phyloP scores from a whole-genome alignment of 2,329 filamentous ascomycete species.

The Fusarium xylarioides region DNA sequence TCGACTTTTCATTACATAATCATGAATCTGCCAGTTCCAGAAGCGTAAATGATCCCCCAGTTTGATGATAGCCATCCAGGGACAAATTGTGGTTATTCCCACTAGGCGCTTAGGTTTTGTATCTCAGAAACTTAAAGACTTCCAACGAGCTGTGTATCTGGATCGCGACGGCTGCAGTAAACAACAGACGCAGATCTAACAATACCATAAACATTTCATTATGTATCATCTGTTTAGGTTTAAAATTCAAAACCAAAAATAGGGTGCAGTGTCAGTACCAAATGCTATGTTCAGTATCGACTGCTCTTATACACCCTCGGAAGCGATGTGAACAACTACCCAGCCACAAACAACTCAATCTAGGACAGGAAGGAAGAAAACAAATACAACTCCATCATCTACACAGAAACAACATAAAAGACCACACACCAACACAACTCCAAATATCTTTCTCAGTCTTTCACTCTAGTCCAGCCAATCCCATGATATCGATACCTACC shows the following conservation, averaged over 20 bases:
- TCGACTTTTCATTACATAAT: not conserved
- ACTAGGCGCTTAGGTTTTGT: not conserved
- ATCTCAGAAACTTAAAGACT: not conserved
- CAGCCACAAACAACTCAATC: not conserved
- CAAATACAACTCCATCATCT: not conserved
- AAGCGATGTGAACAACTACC: not conserved
- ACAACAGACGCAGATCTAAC: too few species aligned
- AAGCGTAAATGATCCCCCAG: not conserved
- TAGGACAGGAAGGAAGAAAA: not conserved
- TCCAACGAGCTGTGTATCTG: not conserved
- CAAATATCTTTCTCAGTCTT: not conserved
- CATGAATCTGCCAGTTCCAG: not conserved
- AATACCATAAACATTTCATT: not conserved
- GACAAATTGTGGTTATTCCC: not conserved
- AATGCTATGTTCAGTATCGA: not conserved
- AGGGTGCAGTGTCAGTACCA: not conserved
- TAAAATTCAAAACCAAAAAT: not conserved
- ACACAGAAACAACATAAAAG: not conserved
- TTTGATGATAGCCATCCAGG: not conserved
- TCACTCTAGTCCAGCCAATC: not conserved
- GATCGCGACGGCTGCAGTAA: not conserved
- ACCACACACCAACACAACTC: not conserved
- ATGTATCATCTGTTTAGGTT: not conserved
- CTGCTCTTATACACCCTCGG: too few species aligned
- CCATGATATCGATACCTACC: constrained; percentile 2